phyloP scores from a whole-genome alignment of 495 filamentous ascomycete species.

The Niebla homalea region DNA sequence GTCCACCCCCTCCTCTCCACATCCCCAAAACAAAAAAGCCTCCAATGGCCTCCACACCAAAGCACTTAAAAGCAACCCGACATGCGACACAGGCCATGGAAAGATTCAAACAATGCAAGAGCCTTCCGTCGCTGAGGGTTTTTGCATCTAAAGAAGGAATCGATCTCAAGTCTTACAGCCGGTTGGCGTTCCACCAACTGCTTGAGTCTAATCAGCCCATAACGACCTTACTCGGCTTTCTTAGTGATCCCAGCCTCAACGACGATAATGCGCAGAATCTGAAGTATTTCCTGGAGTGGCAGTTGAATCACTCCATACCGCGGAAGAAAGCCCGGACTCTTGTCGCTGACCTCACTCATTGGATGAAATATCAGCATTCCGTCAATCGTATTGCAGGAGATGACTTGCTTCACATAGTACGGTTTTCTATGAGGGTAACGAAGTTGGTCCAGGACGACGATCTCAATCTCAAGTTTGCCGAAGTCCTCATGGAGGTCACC shows the following conservation, averaged over 20 bases:
- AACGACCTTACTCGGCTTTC: slow-evolving; percentile 25
- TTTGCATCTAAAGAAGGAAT: not conserved
- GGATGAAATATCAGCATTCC: slow-evolving; percentile 25
- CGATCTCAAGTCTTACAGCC: slow-evolving; percentile 21
- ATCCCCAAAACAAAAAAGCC: not conserved
- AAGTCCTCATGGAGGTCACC: slow-evolving; percentile 3
- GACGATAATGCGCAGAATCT: slow-evolving; percentile 27
- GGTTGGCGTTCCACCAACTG: slow-evolving; percentile 28
- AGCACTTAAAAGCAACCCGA: not conserved
- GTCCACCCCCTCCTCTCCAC: not conserved
- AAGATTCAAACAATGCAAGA: slow-evolving; percentile 5
- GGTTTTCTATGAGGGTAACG: slow-evolving; percentile 15
- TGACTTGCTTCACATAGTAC: slow-evolving; percentile 26
- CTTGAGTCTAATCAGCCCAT: slow-evolving; percentile 12
- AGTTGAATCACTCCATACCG: slow-evolving; percentile 8
- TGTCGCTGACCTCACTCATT: slow-evolving; percentile 18
- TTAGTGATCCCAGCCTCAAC: slow-evolving; percentile 33
- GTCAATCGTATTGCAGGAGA: slow-evolving; percentile 25
- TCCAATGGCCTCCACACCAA: not conserved
- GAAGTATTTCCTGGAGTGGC: slow-evolving; percentile 18
- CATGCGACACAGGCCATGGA: not conserved
- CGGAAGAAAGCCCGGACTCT: slow-evolving; percentile 10
- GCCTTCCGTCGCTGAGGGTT: not conserved
- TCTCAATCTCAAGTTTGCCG: not conserved
- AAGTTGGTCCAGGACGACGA: not conserved